A percentile compares a stretch with the other conserved stretches of the same genome.
phyloP scores from a whole-genome alignment of 306 rosid species.

The Fagus crenata region DNA sequence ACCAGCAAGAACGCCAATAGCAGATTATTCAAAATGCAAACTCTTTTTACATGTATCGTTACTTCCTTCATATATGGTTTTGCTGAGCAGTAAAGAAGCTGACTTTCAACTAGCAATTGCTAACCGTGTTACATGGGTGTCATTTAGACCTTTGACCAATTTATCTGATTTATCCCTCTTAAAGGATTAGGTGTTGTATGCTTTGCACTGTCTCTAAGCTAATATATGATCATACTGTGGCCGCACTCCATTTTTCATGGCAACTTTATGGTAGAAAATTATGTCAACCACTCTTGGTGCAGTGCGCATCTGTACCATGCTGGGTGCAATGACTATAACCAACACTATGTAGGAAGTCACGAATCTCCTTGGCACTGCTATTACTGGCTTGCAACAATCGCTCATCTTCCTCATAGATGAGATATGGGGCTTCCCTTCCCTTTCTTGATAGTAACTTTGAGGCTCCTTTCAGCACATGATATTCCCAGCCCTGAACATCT shows the following conservation, averaged over 20 bases:
- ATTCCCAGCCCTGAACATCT: constrained; percentile 99
- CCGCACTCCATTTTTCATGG: constrained; percentile 22
- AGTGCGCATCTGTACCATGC: constrained; percentile 94
- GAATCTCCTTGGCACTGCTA: constrained; percentile 73
- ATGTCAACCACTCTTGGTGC: constrained; percentile 66
- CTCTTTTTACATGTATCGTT: constrained; percentile 1
- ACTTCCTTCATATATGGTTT: background rate
- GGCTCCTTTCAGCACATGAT: constrained; percentile 95
- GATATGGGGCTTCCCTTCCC: constrained; percentile 87
- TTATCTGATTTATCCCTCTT: constrained; percentile 7
- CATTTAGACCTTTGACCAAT: constrained; percentile 18
- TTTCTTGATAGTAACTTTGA: constrained; percentile 66
- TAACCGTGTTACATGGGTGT: background rate
- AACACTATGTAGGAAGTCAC: constrained; percentile 66
- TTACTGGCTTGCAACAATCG: constrained; percentile 81
- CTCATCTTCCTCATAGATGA: constrained; percentile 95
- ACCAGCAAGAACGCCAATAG: constrained; percentile 20
- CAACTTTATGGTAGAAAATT: constrained; percentile 13
- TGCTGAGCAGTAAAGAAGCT: constrained; percentile 3
- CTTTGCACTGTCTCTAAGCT: constrained; percentile 2
- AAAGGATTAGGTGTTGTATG: background rate
- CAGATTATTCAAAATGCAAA: background rate
- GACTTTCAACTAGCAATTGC: constrained; percentile 10
- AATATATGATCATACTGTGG: background rate
- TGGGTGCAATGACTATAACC: constrained; percentile 78